phyloP scores from a whole-genome alignment of 305 asterid species.

The Solanum hybrid region DNA sequence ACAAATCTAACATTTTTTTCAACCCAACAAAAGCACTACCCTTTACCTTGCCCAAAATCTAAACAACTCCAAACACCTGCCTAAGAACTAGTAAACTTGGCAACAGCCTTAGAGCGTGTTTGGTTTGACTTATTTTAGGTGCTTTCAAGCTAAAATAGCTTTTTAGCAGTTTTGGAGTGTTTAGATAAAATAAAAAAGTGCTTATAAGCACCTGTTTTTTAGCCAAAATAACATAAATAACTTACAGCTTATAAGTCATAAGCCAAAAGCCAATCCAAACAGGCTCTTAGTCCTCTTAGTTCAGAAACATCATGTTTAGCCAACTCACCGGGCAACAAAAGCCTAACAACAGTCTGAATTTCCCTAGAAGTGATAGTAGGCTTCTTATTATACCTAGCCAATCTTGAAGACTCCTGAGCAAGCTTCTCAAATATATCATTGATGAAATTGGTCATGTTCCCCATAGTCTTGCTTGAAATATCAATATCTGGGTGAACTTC shows the following conservation, averaged over 20 bases:
- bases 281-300: not conserved
- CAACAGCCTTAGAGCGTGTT: not conserved
- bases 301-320: not conserved
- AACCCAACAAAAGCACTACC: not conserved
- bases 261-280: not conserved
- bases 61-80: not conserved
- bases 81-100: not conserved
- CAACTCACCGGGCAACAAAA: not conserved
- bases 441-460: not conserved
- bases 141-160: not conserved
- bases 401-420: not conserved
- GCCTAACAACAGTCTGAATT: not conserved
- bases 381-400: not conserved
- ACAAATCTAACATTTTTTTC: not conserved
- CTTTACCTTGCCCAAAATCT: not conserved
- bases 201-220: not conserved
- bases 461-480: not conserved
- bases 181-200: not conserved
- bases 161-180: not conserved
- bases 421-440: not conserved
- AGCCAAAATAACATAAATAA: not conserved
- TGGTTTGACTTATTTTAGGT: not conserved
- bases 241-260: not conserved
- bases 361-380: not conserved
- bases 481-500: not conserved